phyloP scores from a whole-genome alignment of 306 rosid species.

The Inga laurina region DNA sequence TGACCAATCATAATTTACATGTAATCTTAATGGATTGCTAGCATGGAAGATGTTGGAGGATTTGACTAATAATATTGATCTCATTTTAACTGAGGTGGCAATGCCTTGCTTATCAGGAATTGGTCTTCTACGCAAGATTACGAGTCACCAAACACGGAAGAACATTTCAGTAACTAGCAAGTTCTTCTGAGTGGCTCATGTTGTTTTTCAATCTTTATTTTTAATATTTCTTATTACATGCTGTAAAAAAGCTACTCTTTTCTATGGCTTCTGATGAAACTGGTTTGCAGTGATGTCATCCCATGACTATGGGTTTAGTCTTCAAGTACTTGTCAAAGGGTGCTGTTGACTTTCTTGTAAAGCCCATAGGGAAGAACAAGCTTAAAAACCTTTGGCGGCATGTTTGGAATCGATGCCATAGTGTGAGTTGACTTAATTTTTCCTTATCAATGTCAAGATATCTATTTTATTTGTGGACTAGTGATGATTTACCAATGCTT shows the following conservation, averaged over 20 bases:
- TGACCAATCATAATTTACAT: not conserved
- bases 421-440: slow-evolving; percentile 61
- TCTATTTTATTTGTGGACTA: slow-evolving; percentile 20
- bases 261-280: slow-evolving; percentile 48
- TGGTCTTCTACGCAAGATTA: slow-evolving; percentile 83
- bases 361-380: slow-evolving; percentile 93
- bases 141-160: slow-evolving; percentile 72
- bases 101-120: slow-evolving; percentile 86
- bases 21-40: slow-evolving; percentile 56
- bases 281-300: slow-evolving; percentile 97
- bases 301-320: slow-evolving; percentile 88
- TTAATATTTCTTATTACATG: slow-evolving; percentile 40
- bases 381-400: slow-evolving; percentile 98
- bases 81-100: slow-evolving; percentile 84
- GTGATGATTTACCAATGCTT: slow-evolving; percentile 5
- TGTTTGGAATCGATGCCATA: slow-evolving; percentile 96
- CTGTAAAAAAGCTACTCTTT: slow-evolving; percentile 36
- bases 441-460: slow-evolving; percentile 10
- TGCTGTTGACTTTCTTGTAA: slow-evolving; percentile 91
- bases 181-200: slow-evolving; percentile 37
- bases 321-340: slow-evolving; percentile 96
- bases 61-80: slow-evolving; percentile 77
- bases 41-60: slow-evolving; percentile 94
- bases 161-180: slow-evolving; percentile 87
- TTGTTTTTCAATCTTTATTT: slow-evolving; percentile 14